Evolutionary conservation across 2,329 filamentous ascomycete species (phyloP), one percentile per base, ranked within the genome.

Genomic region (Stagonosporopsis chrysanthemi): DNA sequence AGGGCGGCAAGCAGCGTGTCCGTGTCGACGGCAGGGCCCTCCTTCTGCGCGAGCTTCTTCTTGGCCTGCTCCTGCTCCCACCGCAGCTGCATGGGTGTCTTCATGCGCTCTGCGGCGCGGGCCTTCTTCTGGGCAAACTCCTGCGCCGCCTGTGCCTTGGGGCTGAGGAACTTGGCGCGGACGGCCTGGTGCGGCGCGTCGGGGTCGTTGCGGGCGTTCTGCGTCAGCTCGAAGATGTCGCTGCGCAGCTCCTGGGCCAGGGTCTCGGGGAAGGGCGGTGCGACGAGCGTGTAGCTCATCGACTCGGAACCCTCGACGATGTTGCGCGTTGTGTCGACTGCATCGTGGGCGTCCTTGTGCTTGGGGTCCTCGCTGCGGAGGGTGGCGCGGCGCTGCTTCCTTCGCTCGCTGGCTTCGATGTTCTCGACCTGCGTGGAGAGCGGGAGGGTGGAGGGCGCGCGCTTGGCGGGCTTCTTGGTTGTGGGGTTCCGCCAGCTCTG

Each of bases 171-270:
- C 41, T 52, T 60, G 33, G 46, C 50, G 23, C 51, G 50, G 6
- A 53, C 48, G 14, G 46, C 22, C 40, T 46, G 47, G 50, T 54
- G 43, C 23, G 52, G 50, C 11, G 61, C 70, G 56, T 77, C 70
- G 46, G 69, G 69, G 51, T 74, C 75, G 58, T 75, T 75, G 45
- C 77, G 74, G 53, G 75, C 73, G 51, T 92, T 90, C 79, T 96
- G 91, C 44, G 91, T 83, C 50, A 88, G 92, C 70, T 66, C 58
- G 40, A 58, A 56, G 29, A 68, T 62, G 86, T 93, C 95, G 69
- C 84, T 86, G 66, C 88, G 61, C 17, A 98, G 82, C 81, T 98
- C 94, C 75, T 97, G 88, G 64, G 96, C 84, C 35, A 97, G 84
- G n/a, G 78, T 79, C 28, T 82, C 78, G 5, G 94, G 92, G 84